Evolutionary conservation across 2,329 filamentous ascomycete species (phyloP), one percentile per base, ranked within the genome.

Genomic region (Teratosphaeria zuluensis): DNA sequence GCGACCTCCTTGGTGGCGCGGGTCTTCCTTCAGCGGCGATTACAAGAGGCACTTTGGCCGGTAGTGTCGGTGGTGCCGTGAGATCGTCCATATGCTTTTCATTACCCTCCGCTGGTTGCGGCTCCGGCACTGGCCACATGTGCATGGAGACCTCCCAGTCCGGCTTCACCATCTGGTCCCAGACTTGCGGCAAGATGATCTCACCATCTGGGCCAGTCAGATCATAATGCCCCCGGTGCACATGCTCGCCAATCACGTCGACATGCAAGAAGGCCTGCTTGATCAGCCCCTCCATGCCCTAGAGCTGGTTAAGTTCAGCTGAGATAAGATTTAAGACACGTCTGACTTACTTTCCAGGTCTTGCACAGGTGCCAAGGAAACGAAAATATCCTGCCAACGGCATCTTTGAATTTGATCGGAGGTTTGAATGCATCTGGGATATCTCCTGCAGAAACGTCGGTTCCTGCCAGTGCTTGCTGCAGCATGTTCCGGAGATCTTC

Each of bases 361-460:
- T 85, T 84, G 73, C 91, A 96, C 33, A 95, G 73, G 62, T 92
- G 84, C 75, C 87, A 96, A 1, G 92, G 92, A 69, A 96, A 96
- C 74, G 84, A 94, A 72, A 95, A 96, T 73, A 95, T 96, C 64
- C 92, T 83, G 33, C 90, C 89, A 16, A 96, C 85, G 0, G 91
- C 91, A 71, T 96, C 92, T 74, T 95, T 95, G 77, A 95, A 95
- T 65, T 86, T 87, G 72, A 96, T 89, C 2, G 89, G 89, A 51
- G 85, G 79, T 72, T 90, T 88, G 65, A 80, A 79, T 58, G 80
- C 77, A n/a, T 82, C 78, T 1, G 79, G 76, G 68, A 69, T 76
- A n/a, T n/a, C n/a, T n/a, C n/a, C n/a, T n/a, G n/a, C n/a, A n/a
- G n/a, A n/a, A n/a, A n/a, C n/a, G n/a, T n/a, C n/a, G n/a, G n/a